A percentile compares a stretch with the other conserved stretches of the same genome.
Evolutionary conservation across 2,329 filamentous ascomycete genomes (phyloP).

Genomic region (Aspergillus calidoustus): DNA sequence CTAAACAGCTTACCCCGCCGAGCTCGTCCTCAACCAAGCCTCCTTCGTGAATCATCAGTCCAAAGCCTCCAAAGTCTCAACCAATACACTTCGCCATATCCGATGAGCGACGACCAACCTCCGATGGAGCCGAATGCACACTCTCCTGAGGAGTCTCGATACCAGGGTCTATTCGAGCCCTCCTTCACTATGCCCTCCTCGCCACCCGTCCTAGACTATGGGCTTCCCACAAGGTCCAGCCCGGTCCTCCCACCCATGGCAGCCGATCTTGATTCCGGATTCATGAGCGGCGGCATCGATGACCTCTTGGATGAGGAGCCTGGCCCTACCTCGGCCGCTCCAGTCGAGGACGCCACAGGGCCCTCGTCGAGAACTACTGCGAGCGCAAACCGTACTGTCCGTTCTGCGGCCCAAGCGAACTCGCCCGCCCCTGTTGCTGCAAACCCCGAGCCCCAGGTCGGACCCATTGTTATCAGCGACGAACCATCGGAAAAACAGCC

Average conservation of each 20-base stretch:
- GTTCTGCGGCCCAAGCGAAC: constrained; percentile 30
- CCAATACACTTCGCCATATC: constrained; percentile 49
- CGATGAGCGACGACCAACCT: constrained; percentile 39
- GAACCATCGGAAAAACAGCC: not conserved
- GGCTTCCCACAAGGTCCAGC: constrained; percentile 74
- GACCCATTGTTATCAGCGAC: constrained; percentile 24
- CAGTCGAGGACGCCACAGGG: constrained; percentile 31
- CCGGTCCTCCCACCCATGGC: constrained; percentile 70
- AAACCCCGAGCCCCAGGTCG: constrained; percentile 26
- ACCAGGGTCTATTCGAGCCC: constrained; percentile 63
- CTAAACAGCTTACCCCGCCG: constrained; percentile 37
- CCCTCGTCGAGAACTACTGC: constrained; percentile 24
- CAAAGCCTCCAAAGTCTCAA: constrained; percentile 43
- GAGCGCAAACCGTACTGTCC: constrained; percentile 29
- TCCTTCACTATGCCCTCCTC: constrained; percentile 87
- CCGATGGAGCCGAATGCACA: constrained; percentile 52
- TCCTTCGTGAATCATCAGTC: constrained; percentile 67
- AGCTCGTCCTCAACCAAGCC: constrained; percentile 49
- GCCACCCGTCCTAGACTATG: constrained; percentile 74
- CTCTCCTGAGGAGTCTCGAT: constrained; percentile 56
- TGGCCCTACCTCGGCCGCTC: constrained; percentile 21
- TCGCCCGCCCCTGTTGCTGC: constrained; percentile 33
- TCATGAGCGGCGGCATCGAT: constrained; percentile 79
- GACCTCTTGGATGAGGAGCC: constrained; percentile 68
- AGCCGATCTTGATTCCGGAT: constrained; percentile 71